Percentiles rank a stretch among this genome's conserved stretches.
phyloP scores from a whole-genome alignment of 1,139 yeast species.

The Lodderomyces elongisporus region DNA sequence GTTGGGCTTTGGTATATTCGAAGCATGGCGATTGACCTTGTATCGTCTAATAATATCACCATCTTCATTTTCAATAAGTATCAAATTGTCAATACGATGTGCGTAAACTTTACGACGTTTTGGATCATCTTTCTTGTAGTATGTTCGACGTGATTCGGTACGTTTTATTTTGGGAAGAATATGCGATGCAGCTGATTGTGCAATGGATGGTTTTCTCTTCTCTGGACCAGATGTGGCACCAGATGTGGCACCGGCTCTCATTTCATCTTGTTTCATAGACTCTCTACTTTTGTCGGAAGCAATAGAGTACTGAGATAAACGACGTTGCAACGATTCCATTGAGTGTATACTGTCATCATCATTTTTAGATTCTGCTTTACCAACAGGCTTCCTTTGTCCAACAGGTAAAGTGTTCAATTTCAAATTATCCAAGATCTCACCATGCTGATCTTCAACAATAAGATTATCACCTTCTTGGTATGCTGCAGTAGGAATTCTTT shows the following conservation, averaged over 20 bases:
- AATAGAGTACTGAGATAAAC: constrained; percentile 29
- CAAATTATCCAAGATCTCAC: constrained; percentile 61
- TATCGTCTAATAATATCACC: constrained; percentile 89
- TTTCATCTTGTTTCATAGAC: background rate
- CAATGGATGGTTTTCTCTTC: constrained; percentile 5
- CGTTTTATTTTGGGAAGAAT: too few relatives aligned
- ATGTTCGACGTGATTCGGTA: constrained; percentile 15
- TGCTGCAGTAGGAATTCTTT: constrained; percentile 39
- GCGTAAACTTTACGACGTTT: constrained; percentile 35
- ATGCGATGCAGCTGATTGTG: constrained; percentile 5
- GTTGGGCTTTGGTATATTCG: constrained; percentile 1
- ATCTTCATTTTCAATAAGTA: constrained; percentile 83
- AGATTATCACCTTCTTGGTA: constrained; percentile 69
- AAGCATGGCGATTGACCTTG: constrained; percentile 54
- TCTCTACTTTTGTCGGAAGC: constrained; percentile 11
- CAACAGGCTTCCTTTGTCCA: constrained; percentile 1
- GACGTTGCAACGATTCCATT: constrained; percentile 34
- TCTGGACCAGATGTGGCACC: too few relatives aligned
- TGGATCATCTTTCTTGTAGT: constrained; percentile 27
- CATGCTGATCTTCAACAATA: constrained; percentile 75
- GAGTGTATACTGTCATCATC: constrained; percentile 32
- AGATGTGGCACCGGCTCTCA: background rate
- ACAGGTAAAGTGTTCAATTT: constrained; percentile 13
- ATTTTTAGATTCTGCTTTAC: background rate
- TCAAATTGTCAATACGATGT: constrained; percentile 57